phyloP scores from a whole-genome alignment of 352 stramenopile genomes.

The Phytophthora lateralis region DNA sequence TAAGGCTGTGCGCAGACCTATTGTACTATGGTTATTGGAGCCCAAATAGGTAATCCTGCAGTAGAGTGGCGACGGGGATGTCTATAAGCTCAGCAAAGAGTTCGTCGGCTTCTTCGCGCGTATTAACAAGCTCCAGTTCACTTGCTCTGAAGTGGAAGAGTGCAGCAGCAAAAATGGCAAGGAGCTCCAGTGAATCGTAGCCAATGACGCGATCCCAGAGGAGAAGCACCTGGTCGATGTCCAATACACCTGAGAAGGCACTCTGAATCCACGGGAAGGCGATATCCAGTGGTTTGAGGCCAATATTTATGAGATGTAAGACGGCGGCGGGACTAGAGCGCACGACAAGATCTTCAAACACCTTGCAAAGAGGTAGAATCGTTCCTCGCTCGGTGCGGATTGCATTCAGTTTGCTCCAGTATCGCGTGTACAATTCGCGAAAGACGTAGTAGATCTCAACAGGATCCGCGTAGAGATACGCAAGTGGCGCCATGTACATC shows the following conservation, averaged over 20 bases:
- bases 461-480: conserved; percentile 71
- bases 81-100: conserved; percentile 76
- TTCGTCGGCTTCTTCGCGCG: conserved; percentile 59
- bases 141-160: conserved; percentile 72
- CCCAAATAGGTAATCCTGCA: conserved; percentile 78
- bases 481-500: conserved; percentile 74
- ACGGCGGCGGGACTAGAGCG: conserved; percentile 53
- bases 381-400: conserved; percentile 58
- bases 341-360: conserved; percentile 72
- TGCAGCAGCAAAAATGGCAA: conserved; percentile 71
- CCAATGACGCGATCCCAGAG: conserved; percentile 81
- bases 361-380: conserved; percentile 74
- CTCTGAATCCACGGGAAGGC: conserved; percentile 84
- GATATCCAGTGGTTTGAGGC: conserved; percentile 67
- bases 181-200: conserved; percentile 70
- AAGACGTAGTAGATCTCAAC: conserved; percentile 79
- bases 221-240: conserved; percentile 76
- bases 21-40: conserved; percentile 24
- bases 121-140: conserved; percentile 51
- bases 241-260: conserved; percentile 76
- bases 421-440: conserved; percentile 76
- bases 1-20: conserved; percentile 15
- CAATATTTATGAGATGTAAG: conserved; percentile 69
- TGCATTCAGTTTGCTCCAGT: conserved; percentile 80
- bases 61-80: conserved; percentile 66